Base-by-base conservation (phyloP, 2,329 filamentous ascomycete species). In the Colletotrichum viniferum region DNA sequence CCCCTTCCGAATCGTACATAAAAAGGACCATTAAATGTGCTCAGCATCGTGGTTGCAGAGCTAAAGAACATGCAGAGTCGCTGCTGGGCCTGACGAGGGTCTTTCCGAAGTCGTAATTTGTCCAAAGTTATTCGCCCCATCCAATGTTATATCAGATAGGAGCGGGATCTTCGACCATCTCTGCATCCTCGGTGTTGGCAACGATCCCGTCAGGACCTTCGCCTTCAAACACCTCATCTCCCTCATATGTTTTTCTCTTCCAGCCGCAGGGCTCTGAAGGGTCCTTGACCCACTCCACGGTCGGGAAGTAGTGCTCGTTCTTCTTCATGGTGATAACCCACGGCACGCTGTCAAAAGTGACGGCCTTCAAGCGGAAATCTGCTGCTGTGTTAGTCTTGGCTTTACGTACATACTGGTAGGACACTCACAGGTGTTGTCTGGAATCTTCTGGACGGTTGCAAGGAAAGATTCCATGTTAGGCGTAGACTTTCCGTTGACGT, bases 241-340 rank as follows among this genome's bases (percentile, higher is more conserved):
- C 88, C 80, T 92, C 91, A 77, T 93, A 93, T 5, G 91, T 92
- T 24, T 92, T 87, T 48, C 92, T 86, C 69, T 88, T 88, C 92
- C 92, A 94, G 65, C 92, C 92, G 77, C 89, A 92, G 3, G 88
- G 84, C 77, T 92, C 90, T 8, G 84, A 84, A 16, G 85, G 81
- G 77, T 94, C 92, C 83, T 93, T 93, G 84, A 92, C 90, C 89
- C 92, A 93, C 80, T 94, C 92, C 84, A 92, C 90, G 1, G 92
- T 94, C 1, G 92, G 92, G 84, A 94, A 94, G 84, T 99, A 99
- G 85, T 99, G 97, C 83, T 99, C 96, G 80, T 98, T 98, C 91
- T 98, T 98, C 92, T 99, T 99, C 95, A 99, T 98, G 10, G 97
- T 99, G 52, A 97, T 95, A n/a, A 99, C 96, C 96, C 97, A 99